These are phyloP conservation scores for Umbelopsis sp. DNA, from an alignment of 192 early-diverging fungal genomes.

Conservation along the genomic window DNA sequence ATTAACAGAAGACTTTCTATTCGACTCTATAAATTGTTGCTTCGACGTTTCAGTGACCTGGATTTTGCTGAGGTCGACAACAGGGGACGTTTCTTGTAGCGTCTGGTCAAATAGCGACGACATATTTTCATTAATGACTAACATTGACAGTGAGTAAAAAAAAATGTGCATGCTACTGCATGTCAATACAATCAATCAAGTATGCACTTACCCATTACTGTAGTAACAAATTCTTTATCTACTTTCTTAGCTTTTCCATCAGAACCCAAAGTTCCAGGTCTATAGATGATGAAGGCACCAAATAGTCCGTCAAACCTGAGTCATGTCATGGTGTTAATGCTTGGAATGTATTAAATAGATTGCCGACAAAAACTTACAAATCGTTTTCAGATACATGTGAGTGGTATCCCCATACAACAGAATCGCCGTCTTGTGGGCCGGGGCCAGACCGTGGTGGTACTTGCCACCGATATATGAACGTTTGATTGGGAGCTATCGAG, in stretches of 20 bases:
- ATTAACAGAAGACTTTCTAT: conserved; percentile 27
- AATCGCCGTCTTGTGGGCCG: conserved; percentile 36
- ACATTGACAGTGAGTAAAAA: background rate
- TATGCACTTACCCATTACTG: conserved; percentile 25
- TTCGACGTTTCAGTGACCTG: background rate
- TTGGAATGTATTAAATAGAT: background rate
- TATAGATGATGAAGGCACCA: conserved; percentile 36
- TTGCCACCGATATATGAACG: conserved; percentile 28
- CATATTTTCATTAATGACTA: conserved; percentile 30
- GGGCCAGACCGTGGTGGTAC: conserved; percentile 33
- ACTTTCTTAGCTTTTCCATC: background rate
- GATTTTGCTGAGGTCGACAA: background rate
- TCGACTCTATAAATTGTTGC: conserved; percentile 10
- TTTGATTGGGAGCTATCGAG: conserved; percentile 14
- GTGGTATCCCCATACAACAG: conserved; percentile 39
- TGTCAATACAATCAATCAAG: too few relatives aligned
- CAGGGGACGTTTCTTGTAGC: background rate
- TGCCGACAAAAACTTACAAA: conserved; percentile 17
- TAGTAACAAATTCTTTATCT: conserved; percentile 26
- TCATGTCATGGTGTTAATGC: background rate
- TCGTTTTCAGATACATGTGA: conserved; percentile 35
- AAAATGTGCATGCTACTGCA: too few relatives aligned
- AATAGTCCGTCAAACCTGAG: conserved; percentile 32
- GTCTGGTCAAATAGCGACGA: conserved; percentile 28
- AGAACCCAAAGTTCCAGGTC: conserved; percentile 13